Base-by-base conservation (phyloP, 257 asterid species). In the Primulina eburnea region DNA sequence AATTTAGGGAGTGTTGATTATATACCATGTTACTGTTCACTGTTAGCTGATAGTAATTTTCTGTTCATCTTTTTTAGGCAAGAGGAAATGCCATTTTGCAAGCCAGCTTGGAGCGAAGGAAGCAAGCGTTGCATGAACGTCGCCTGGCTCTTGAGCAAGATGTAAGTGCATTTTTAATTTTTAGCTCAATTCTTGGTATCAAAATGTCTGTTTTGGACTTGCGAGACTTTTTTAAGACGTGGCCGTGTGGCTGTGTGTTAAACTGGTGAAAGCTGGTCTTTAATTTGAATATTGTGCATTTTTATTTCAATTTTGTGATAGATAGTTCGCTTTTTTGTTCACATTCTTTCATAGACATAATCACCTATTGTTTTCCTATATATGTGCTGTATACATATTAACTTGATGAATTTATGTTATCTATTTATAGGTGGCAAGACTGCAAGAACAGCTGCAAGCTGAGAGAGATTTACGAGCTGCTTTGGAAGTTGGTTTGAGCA, bases 401-500 rank as follows among this genome's bases (percentile, higher is more conserved):
- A 4, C 71, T 10, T 26, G 32, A 56, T 62, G 75, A 71, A 68
- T 29, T 50, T 60, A 24, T 69, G 38, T 80, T 63, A 37, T 69
- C 71, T 67, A 70, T 75, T 73, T 72, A 64, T 53, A 93, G 98
- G 97, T 90, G 40, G 84, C 94, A 60, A 90, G 95, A 82, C 82
- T 93, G 81, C 97, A 90, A 86, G 98, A 92, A 78, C 98, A 93
- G 84, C 83, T 92, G 78, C 98, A 90, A 85, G 97, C 95, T 33
- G 98, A 93, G 82, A 90, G 96, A 82, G 98, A 93, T 75, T 77
- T 93, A 70, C 85, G 96, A 77, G 95, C 97, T 77, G 98, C 97
- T 60, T 74, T 90, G 64, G 98, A 92, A 84, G 95, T 87, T 73
- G 98, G 96, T 28, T 74, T 93, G 86, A 93, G 98, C 87, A 88